These are phyloP conservation scores for Amylocystis lapponica DNA, from an alignment of 768 basidiomycete genomes.

Conservation along the genomic window DNA sequence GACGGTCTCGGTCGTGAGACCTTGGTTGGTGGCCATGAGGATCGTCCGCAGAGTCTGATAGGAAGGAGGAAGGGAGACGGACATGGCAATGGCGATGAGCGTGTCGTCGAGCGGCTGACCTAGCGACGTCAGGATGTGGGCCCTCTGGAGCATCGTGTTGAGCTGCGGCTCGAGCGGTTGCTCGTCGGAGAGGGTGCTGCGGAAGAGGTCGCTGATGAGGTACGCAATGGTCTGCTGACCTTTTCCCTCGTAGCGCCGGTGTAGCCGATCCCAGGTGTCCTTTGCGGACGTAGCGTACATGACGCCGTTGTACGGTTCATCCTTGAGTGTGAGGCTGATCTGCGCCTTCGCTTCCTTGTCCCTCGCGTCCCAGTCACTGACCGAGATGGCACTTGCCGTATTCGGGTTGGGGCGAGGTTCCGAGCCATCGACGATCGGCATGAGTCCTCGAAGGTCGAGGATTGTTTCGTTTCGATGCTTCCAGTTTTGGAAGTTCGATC, in stretches of 20 bases:
- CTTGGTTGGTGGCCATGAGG: slow-evolving; percentile 10
- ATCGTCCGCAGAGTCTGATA: slow-evolving; percentile 17
- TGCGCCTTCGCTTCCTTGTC: slow-evolving; percentile 17
- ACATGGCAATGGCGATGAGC: slow-evolving; percentile 17
- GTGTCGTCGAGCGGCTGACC: slow-evolving; percentile 14
- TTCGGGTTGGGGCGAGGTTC: background rate
- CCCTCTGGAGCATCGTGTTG: slow-evolving; percentile 15
- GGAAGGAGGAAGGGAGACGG: slow-evolving; percentile 17
- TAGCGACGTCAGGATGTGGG: slow-evolving; percentile 10
- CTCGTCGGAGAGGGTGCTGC: slow-evolving; percentile 14
- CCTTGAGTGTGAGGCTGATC: slow-evolving; percentile 19
- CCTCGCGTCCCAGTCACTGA: background rate
- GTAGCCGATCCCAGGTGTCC: slow-evolving; percentile 17
- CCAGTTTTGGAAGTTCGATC: slow-evolving; percentile 10
- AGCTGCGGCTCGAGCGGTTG: slow-evolving; percentile 15
- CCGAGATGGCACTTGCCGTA: background rate
- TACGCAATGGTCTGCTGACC: slow-evolving; percentile 18
- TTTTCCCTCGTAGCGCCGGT: slow-evolving; percentile 16
- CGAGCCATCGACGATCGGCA: slow-evolving; percentile 5
- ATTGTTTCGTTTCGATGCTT: slow-evolving; percentile 11
- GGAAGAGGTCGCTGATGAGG: slow-evolving; percentile 19
- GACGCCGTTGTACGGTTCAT: slow-evolving; percentile 18
- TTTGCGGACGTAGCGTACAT: slow-evolving; percentile 8
- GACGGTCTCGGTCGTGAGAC: slow-evolving; percentile 7
- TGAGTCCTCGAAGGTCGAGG: slow-evolving; percentile 12